Base-by-base conservation (phyloP, 108 stramenopile species). In the Fragilariopsis cylindrus region DNA sequence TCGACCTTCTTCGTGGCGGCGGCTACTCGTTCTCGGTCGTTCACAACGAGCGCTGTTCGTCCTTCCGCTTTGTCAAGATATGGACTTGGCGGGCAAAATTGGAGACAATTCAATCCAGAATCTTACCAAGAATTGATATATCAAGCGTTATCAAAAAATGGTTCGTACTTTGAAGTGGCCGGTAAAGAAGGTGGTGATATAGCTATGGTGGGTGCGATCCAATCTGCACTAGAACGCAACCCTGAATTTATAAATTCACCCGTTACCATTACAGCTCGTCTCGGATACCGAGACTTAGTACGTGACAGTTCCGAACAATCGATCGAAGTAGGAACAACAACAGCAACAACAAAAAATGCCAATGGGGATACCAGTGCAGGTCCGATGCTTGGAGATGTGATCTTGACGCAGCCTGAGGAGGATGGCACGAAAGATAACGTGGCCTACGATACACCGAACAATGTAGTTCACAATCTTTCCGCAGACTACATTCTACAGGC, bases 221-320 rank as follows among this genome's bases (percentile, higher is more conserved):
- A 83, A 44, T 62, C 48, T 60, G 73, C 74, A 13, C 43, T 73
- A 1, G 74, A 78, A 57, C 45, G 65, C 21, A 73, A 60, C 13
- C 79, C 79, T 2, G 70, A 71, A 12, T 69, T 80, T 41, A 18
- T 65, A 5, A 56, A 72, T 13, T 50, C 47, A 13, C 52, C 54
- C 11, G 57, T 90, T 0, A 85, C 84, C 5, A 43, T 87, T 30
- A 81, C 88, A 0, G 64, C 66, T 39, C 72, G 88, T n/a, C 65
- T 92, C 60, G 90, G 92, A 41, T 93, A 93, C 85, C 86, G 92
- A 54, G 74, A 76, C 4, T 68, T 86, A 8, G 66, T 69, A 16
- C 57, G 62, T 18, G 48, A 41, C 18, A 7, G 16, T 19, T 44
- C n/a, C 44, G 54, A 69, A 50, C 47, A 57, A 43, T 30, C 40